Evolutionary conservation across 1,139 yeast genomes (phyloP).

Genomic region (Candida labiduridarum): DNA sequence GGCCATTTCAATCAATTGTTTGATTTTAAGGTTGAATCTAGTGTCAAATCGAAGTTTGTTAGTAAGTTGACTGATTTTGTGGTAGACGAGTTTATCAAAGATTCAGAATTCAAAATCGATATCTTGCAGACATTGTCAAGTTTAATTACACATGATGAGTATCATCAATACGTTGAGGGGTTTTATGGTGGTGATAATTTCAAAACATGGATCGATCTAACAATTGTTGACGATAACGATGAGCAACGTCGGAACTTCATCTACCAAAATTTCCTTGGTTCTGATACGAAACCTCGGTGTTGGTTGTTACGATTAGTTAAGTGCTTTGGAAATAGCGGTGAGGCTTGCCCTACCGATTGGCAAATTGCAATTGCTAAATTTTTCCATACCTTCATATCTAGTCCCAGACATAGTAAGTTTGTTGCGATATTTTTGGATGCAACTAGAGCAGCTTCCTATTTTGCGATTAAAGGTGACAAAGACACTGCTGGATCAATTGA

Average conservation of each 20-base stretch:
- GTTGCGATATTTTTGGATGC: not conserved
- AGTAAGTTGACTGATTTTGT: slow-evolving; percentile 5
- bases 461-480: slow-evolving; percentile 2
- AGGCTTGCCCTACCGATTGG: slow-evolving; percentile 1
- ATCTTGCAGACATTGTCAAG: slow-evolving; percentile 1
- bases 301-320: slow-evolving; percentile 4
- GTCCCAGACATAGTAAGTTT: not conserved
- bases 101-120: slow-evolving; percentile 2
- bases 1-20: not conserved
- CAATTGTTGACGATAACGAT: not conserved
- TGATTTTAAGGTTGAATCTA: not conserved
- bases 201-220: not conserved
- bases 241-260: not conserved
- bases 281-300: not conserved
- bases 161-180: not conserved
- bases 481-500: not conserved
- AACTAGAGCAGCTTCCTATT: slow-evolving; percentile 1
- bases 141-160: not conserved
- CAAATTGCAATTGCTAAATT: slow-evolving; percentile 4
- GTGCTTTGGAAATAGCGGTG: not conserved
- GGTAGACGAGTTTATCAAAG: slow-evolving; percentile 5
- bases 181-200: not conserved
- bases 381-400: not conserved
- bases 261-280: not conserved
- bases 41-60: not conserved